These are phyloP conservation scores for Maudiozyma barnettii DNA, from an alignment of 805 yeast genomes.

Conservation along the genomic window DNA sequence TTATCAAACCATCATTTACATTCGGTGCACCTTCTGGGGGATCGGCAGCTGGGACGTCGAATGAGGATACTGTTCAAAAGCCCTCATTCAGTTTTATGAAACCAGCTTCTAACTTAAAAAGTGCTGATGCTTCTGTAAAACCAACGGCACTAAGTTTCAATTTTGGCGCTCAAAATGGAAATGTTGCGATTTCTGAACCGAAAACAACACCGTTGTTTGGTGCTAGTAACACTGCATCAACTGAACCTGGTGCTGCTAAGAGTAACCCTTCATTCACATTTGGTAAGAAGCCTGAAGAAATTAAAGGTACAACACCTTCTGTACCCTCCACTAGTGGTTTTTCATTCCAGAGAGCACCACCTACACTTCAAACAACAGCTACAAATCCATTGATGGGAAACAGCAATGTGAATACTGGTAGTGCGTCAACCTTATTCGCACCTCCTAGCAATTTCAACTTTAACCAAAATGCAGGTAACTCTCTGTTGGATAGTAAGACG, in stretches of 20 bases:
- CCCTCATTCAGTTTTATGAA: conserved; percentile 3
- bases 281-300: neutral
- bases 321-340: neutral
- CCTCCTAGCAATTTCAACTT: neutral
- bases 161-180: neutral
- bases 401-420: neutral
- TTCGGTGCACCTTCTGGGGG: conserved; percentile 5
- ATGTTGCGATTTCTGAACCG: neutral
- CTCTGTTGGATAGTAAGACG: neutral
- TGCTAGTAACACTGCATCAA: neutral
- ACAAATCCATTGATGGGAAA: conserved; percentile 4
- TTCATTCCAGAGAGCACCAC: neutral
- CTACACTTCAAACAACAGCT: neutral
- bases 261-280: neutral
- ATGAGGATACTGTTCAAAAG: neutral
- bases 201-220: neutral
- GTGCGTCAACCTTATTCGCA: too few relatives aligned
- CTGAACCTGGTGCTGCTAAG: neutral
- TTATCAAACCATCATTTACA: conserved; percentile 9
- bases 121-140: neutral
- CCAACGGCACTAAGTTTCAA: neutral
- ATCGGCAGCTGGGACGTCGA: neutral
- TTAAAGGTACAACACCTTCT: neutral
- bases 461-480: neutral
- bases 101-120: neutral